Conservation (phyloP, 257 asterid species). For the Nicotiana obtusifolia region DNA sequence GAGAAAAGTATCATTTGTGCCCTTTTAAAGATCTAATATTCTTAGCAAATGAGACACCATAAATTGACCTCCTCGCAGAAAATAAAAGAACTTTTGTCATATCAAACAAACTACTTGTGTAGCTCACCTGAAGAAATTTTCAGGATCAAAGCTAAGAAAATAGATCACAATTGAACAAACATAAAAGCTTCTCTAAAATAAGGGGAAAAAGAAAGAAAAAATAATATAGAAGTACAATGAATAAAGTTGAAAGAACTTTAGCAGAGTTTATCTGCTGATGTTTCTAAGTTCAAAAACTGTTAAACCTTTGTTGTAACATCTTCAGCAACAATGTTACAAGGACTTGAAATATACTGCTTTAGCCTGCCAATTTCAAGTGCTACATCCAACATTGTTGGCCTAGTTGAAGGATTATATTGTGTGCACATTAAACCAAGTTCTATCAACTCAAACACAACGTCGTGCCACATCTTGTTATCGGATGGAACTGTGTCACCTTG, state of each 20-base stretch:
- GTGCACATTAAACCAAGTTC: conserved; percentile 71
- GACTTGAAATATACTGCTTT: conserved; percentile 45
- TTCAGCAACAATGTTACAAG: conserved; percentile 26
- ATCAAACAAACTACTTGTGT: neutral
- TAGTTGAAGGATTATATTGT: conserved; percentile 50
- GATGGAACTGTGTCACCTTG: conserved; percentile 5
- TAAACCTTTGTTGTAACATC: conserved; percentile 21
- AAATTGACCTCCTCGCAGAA: no score
- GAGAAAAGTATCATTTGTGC: no score
- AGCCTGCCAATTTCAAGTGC: conserved; percentile 49
- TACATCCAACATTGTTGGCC: conserved; percentile 75
- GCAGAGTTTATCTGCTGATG: neutral
- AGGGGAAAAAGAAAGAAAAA: neutral
- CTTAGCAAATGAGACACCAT: no score
- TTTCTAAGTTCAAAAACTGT: neutral
- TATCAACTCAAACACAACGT: conserved; percentile 46
- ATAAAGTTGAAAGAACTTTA: no score
- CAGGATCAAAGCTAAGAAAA: neutral
- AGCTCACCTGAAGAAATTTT: neutral
- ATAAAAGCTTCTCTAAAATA: neutral
- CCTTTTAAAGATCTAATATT: no score
- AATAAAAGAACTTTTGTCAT: no score
- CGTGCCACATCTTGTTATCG: conserved; percentile 33
- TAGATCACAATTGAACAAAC: neutral
- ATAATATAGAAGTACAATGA: no score